phyloP scores from a whole-genome alignment of 2,329 filamentous ascomycete species.

The Huntiella abstrusa region DNA sequence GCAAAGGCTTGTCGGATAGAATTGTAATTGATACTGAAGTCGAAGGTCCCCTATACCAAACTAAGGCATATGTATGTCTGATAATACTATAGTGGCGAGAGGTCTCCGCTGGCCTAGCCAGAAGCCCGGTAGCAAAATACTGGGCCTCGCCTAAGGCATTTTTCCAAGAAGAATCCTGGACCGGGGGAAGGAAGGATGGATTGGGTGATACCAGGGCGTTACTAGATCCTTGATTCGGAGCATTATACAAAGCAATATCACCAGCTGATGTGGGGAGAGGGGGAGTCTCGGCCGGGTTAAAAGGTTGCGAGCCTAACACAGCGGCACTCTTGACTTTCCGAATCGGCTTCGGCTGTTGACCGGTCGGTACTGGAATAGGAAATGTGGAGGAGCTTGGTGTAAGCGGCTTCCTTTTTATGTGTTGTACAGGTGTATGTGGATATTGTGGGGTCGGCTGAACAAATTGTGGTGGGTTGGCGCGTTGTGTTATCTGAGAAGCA shows the following conservation, averaged over 20 bases:
- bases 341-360: not conserved
- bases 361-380: not conserved
- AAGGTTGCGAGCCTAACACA: not conserved
- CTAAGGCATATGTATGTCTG: slow-evolving; percentile 42
- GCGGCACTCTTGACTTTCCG: slow-evolving; percentile 10
- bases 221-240: not conserved
- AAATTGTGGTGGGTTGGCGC: not conserved
- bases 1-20: slow-evolving; percentile 38
- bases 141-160: slow-evolving; percentile 36
- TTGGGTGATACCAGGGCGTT: not conserved
- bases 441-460: not conserved
- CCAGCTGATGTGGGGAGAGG: not conserved
- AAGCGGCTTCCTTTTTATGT: slow-evolving; percentile 5
- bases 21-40: slow-evolving; percentile 47
- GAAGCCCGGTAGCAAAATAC: slow-evolving; percentile 45
- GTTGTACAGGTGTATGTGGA: not conserved
- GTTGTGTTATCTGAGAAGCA: no score
- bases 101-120: slow-evolving; percentile 43
- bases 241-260: not conserved
- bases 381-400: not conserved
- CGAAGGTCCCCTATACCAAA: slow-evolving; percentile 46
- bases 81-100: slow-evolving; percentile 48
- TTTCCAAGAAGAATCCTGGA: slow-evolving; percentile 20
- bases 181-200: not conserved
- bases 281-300: not conserved